A percentile compares a stretch with the other conserved stretches of the same genome.
Conservation (phyloP, 257 asterid species). For the Paulownia fortunei region DNA sequence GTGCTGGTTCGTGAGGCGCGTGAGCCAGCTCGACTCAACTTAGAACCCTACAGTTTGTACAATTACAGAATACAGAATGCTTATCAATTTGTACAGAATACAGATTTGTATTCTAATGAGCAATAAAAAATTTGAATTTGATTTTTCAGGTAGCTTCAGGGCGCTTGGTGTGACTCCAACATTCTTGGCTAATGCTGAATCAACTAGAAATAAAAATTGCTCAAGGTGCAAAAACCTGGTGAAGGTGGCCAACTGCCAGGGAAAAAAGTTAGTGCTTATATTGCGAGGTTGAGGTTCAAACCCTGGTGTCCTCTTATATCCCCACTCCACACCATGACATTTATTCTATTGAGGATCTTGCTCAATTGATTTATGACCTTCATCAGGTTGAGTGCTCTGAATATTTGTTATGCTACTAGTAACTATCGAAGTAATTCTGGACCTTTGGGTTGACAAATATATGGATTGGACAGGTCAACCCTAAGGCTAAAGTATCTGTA, state of each 20-base stretch:
- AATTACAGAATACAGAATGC: too few relatives aligned
- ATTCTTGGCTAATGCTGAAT: slow-evolving; percentile 93
- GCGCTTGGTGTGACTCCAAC: slow-evolving; percentile 99
- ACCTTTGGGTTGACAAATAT: slow-evolving; percentile 22
- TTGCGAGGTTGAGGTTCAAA: slow-evolving; percentile 95
- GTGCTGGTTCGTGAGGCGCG: too few relatives aligned
- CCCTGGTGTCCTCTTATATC: slow-evolving; percentile 99
- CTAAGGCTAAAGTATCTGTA: slow-evolving; percentile 94
- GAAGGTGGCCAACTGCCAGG: slow-evolving; percentile 99
- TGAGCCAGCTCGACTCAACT: too few relatives aligned
- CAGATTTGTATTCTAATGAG: not conserved
- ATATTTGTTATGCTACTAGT: not conserved
- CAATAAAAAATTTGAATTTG: slow-evolving; percentile 18
- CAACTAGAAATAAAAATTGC: slow-evolving; percentile 97
- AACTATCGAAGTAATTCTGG: slow-evolving; percentile 1
- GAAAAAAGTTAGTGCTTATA: slow-evolving; percentile 98
- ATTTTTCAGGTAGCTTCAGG: slow-evolving; percentile 92
- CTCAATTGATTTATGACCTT: slow-evolving; percentile 96
- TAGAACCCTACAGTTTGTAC: too few relatives aligned
- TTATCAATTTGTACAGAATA: not conserved
- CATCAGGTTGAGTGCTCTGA: slow-evolving; percentile 80
- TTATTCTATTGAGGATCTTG: slow-evolving; percentile 99
- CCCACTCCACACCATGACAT: slow-evolving; percentile 99
- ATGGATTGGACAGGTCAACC: slow-evolving; percentile 76
- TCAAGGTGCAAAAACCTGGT: slow-evolving; percentile 99